Percentiles rank a stretch among this genome's conserved stretches.
Conservation (phyloP, 176 grass and related monocot genomes). For the Ensete glaucum region DNA sequence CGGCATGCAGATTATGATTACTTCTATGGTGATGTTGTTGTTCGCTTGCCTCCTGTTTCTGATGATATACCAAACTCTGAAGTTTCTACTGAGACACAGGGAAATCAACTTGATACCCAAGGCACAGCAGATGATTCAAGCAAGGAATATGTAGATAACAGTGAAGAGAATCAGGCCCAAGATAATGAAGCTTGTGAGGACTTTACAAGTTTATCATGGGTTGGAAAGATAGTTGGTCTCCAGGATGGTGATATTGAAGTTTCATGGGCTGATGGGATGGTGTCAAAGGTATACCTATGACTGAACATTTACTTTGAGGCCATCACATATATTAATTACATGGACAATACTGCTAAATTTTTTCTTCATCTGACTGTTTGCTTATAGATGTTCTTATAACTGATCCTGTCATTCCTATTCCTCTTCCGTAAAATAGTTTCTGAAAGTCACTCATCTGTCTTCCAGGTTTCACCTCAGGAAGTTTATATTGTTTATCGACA, state of each 20-base stretch:
- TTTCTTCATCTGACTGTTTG: not conserved
- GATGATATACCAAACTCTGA: conserved; percentile 29
- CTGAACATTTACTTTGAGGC: not conserved
- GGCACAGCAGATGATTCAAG: conserved; percentile 28
- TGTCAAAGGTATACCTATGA: conserved; percentile 55
- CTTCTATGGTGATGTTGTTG: conserved; percentile 82
- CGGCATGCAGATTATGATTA: conserved; percentile 97
- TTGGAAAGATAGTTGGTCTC: conserved; percentile 72
- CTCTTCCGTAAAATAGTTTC: not conserved
- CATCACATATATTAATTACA: not conserved
- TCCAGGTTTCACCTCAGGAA: conserved; percentile 84
- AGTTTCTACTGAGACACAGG: conserved; percentile 35
- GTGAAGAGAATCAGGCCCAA: conserved; percentile 29
- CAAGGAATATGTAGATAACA: conserved; percentile 13
- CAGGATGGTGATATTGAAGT: conserved; percentile 79
- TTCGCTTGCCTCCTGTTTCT: conserved; percentile 58
- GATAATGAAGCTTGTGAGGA: conserved; percentile 30
- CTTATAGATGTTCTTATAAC: not conserved
- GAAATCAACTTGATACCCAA: conserved; percentile 24
- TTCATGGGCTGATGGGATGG: conserved; percentile 60
- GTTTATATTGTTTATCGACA: conserved; percentile 71
- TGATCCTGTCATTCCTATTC: not conserved
- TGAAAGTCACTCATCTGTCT: conserved; percentile 5
- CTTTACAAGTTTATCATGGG: conserved; percentile 62
- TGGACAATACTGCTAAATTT: not conserved